A percentile compares a stretch with the other conserved stretches of the same genome.
Conservation (phyloP, 495 filamentous ascomycete genomes). For the Talaromyces ruber region DNA sequence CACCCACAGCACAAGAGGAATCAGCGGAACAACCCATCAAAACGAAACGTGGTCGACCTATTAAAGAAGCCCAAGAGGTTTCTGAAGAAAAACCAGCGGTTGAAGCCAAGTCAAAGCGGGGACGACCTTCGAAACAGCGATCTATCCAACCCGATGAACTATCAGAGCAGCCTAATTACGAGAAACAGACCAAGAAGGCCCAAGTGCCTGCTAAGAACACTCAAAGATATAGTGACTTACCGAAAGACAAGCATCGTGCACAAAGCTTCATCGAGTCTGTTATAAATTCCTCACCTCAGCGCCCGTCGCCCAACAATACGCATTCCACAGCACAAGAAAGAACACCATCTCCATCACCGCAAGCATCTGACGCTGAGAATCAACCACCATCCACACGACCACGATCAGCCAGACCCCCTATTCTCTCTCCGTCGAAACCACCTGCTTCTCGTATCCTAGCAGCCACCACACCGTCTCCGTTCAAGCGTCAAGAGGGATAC, state of each 20-base stretch:
- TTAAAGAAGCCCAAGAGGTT: conserved; percentile 7
- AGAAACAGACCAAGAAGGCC: conserved; percentile 14
- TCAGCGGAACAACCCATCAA: background rate
- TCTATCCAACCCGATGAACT: conserved; percentile 10
- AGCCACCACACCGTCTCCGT: conserved; percentile 57
- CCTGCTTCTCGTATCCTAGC: conserved; percentile 35
- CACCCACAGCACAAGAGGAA: background rate
- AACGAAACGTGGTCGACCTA: conserved; percentile 10
- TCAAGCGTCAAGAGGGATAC: conserved; percentile 49
- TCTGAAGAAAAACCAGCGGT: background rate
- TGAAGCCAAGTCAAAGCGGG: conserved; percentile 2
- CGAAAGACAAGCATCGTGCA: conserved; percentile 30
- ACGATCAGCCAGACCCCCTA: conserved; percentile 23
- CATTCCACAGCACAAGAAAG: background rate
- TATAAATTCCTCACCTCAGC: background rate
- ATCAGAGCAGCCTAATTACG: conserved; percentile 9
- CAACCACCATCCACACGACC: conserved; percentile 58
- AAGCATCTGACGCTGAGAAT: conserved; percentile 77
- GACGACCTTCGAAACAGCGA: conserved; percentile 6
- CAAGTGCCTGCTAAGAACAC: conserved; percentile 32
- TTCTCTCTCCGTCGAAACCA: conserved; percentile 32
- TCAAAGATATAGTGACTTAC: conserved; percentile 37
- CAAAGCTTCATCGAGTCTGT: conserved; percentile 9
- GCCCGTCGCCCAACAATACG: background rate
- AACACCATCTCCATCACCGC: conserved; percentile 53